Base-by-base conservation (phyloP, 164 flowering plant genomes). In the Cinnamomum chago region DNA sequence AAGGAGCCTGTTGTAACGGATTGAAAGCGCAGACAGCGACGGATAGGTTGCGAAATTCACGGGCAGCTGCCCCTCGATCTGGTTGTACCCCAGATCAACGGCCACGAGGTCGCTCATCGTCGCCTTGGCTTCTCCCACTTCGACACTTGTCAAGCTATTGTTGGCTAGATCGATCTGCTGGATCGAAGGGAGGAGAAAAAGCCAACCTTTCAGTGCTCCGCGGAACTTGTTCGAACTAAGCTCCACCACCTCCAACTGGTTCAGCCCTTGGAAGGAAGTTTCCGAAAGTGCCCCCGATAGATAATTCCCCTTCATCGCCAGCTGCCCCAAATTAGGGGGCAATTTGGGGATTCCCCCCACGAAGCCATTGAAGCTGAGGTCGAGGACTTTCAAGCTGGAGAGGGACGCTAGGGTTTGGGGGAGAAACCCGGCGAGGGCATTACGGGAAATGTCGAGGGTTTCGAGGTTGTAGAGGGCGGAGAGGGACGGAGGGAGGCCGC, bases 11-110 rank as follows among this genome's bases (percentile, higher is more conserved):
- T 92, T 92, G 89, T 87, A 82, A 4, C 97, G 78, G 13, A 95
- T 69, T 10, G 97, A 82, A 52, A 92, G 84, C 0, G 97, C 87
- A 23, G 92, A 79, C 67, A 95, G 70, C 71, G 64, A 18, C 13
- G 93, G 90, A 40, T 80, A 91, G 2, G 17, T 70, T 0, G 83
- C 78, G 73, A 92, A 86, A 60, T 82, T 81, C 55, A 68, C 84
- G 2, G 95, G 93, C 22, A 84, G 58, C 70, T 71, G 28, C 2
- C 97, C 98, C 28, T 79, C 80, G 50, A 94, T 81, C 47, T 73
- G 67, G 78, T 94, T 94, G 79, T 85, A 92, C 10, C 98, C 89
- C 72, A 94, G 80, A 79, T 92, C 97, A 5, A 91, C 86, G 50
- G 96, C 93, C n/a, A 92, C 88, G 25, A 94, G 81, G 28, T 84